Evolutionary conservation across 2,329 filamentous ascomycete genomes (phyloP).

Genomic region (Penicillium sp.): DNA sequence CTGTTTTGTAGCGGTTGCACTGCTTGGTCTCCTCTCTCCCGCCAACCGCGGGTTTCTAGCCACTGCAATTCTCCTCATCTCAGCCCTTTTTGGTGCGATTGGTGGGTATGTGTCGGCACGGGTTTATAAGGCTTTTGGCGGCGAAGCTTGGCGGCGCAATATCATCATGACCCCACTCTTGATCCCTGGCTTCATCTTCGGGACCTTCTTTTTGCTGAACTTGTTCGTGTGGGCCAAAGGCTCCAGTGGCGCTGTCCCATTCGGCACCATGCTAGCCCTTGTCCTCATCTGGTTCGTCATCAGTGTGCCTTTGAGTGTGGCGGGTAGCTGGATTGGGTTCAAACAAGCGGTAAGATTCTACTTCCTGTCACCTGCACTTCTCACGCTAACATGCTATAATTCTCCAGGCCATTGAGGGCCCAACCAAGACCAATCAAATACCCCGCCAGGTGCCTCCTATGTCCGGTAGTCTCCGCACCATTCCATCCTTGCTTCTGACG

Average conservation of each 20-base stretch:
- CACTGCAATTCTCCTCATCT: slow-evolving; percentile 87
- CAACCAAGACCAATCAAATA: slow-evolving; percentile 95
- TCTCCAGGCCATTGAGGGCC: slow-evolving; percentile 59
- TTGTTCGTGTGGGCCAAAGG: slow-evolving; percentile 92
- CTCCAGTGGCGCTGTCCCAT: slow-evolving; percentile 89
- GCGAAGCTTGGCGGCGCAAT: slow-evolving; percentile 90
- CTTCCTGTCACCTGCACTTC: background rate
- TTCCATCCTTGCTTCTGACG: slow-evolving; percentile 87
- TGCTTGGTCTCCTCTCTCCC: slow-evolving; percentile 89
- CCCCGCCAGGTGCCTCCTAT: slow-evolving; percentile 88
- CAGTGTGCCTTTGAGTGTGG: slow-evolving; percentile 82
- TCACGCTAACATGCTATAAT: background rate
- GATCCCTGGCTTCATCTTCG: slow-evolving; percentile 80
- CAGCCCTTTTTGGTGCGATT: slow-evolving; percentile 86
- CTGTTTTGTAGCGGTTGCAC: slow-evolving; percentile 59
- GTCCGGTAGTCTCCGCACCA: slow-evolving; percentile 72
- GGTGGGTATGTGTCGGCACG: slow-evolving; percentile 85
- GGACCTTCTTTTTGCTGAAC: slow-evolving; percentile 85
- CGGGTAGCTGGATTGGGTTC: slow-evolving; percentile 91
- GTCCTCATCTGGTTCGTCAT: slow-evolving; percentile 95
- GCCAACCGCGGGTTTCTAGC: slow-evolving; percentile 91
- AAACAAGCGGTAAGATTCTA: slow-evolving; percentile 49
- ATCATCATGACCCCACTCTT: slow-evolving; percentile 81
- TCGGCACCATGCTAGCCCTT: slow-evolving; percentile 93
- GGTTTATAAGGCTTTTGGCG: slow-evolving; percentile 89